phyloP scores from a whole-genome alignment of 805 yeast species.

The Saturnispora sanitii region DNA sequence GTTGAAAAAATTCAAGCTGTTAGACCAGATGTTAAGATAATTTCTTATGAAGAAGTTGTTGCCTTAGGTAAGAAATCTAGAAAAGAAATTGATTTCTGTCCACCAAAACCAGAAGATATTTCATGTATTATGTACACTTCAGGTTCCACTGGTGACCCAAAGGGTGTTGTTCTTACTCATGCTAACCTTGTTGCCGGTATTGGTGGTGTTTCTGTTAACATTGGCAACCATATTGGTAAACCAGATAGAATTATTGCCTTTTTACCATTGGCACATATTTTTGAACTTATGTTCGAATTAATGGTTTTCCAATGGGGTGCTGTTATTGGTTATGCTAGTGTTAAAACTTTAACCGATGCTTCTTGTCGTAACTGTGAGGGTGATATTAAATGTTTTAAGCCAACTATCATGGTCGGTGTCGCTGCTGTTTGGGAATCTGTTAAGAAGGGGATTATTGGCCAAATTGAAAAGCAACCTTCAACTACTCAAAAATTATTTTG shows the following conservation, averaged over 20 bases:
- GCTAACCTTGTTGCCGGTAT: slow-evolving; percentile 70
- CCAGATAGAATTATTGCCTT: slow-evolving; percentile 75
- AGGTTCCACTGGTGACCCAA: slow-evolving; percentile 79
- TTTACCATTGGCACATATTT: slow-evolving; percentile 93
- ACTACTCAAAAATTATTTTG: slow-evolving; percentile 76
- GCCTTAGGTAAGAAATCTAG: slow-evolving; percentile 50
- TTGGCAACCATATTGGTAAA: slow-evolving; percentile 42
- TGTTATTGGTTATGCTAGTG: slow-evolving; percentile 79
- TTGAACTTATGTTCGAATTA: slow-evolving; percentile 84
- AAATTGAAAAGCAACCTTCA: slow-evolving; percentile 57
- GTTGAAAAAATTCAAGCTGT: slow-evolving; percentile 46
- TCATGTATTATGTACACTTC: slow-evolving; percentile 83
- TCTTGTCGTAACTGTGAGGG: slow-evolving; percentile 80
- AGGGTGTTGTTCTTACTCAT: slow-evolving; percentile 68
- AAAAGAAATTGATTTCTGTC: slow-evolving; percentile 28
- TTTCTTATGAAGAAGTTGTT: slow-evolving; percentile 55
- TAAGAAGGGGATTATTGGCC: slow-evolving; percentile 80
- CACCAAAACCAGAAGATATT: slow-evolving; percentile 48
- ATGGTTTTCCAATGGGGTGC: slow-evolving; percentile 83
- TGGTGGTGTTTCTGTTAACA: slow-evolving; percentile 67
- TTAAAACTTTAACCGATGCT: slow-evolving; percentile 77
- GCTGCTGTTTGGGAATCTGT: slow-evolving; percentile 98
- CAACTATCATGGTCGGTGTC: slow-evolving; percentile 95
- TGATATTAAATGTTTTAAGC: slow-evolving; percentile 78
- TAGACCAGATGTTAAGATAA: slow-evolving; percentile 70